phyloP scores from a whole-genome alignment of 257 asterid species.

The Nicotiana tabacum region DNA sequence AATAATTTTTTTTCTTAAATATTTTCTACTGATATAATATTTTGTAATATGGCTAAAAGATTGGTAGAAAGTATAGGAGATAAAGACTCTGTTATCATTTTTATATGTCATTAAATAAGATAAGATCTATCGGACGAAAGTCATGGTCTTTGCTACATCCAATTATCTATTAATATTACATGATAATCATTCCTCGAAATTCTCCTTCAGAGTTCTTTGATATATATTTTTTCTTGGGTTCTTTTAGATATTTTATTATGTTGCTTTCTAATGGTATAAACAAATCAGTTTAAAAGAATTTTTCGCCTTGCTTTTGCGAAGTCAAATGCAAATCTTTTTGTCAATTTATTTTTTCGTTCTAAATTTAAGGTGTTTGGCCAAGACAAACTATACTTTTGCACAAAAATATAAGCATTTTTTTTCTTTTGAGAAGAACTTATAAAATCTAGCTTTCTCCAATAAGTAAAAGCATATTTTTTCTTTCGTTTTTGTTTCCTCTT shows the following conservation, averaged over 20 bases:
- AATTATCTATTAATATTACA: not conserved
- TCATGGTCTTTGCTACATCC: not conserved
- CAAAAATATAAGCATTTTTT: too few relatives aligned
- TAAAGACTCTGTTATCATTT: not conserved
- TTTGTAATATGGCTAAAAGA: not conserved
- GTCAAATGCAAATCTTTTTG: too few relatives aligned
- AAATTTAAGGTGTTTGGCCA: too few relatives aligned
- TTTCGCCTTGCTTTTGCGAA: too few relatives aligned
- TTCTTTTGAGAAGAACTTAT: too few relatives aligned
- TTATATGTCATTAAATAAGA: not conserved
- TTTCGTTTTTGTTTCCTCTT: too few relatives aligned
- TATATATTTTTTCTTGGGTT: not conserved
- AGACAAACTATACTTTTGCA: too few relatives aligned
- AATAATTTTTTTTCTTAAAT: too few relatives aligned
- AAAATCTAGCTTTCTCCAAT: too few relatives aligned
- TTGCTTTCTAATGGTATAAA: not conserved
- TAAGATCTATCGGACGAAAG: not conserved
- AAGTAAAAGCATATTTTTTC: too few relatives aligned
- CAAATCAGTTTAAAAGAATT: not conserved
- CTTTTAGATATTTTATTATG: not conserved
- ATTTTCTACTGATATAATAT: too few relatives aligned
- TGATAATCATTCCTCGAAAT: not conserved
- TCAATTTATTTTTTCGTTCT: too few relatives aligned
- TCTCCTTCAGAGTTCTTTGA: not conserved
- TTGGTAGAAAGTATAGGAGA: not conserved